These are phyloP conservation scores for Russula vinacea DNA, from an alignment of 768 basidiomycete genomes.

Conservation along the genomic window DNA sequence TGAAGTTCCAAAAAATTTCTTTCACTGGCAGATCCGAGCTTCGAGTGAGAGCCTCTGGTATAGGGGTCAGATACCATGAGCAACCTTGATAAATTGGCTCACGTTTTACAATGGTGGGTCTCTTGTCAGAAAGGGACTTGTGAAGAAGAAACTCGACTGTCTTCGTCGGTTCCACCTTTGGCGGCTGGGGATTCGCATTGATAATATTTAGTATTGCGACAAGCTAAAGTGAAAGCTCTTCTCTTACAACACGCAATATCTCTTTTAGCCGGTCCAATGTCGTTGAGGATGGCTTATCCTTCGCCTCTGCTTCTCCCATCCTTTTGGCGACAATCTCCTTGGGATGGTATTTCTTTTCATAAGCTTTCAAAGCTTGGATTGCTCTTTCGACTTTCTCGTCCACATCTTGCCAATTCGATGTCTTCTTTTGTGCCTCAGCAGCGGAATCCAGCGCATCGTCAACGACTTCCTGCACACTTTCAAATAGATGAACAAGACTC, in stretches of 20 bases:
- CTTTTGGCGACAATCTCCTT: neutral
- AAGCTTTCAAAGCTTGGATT: neutral
- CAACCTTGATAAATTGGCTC: neutral
- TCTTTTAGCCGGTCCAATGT: neutral
- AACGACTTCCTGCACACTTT: neutral
- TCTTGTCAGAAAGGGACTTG: neutral
- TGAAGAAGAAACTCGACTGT: neutral
- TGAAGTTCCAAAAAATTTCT: slow-evolving; percentile 25
- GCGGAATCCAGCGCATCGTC: slow-evolving; percentile 8
- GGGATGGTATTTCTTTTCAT: neutral
- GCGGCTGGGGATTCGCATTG: neutral
- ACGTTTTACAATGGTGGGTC: slow-evolving; percentile 4
- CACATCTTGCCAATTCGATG: neutral
- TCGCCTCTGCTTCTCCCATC: neutral
- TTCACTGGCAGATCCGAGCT: neutral
- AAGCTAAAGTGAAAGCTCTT: no score
- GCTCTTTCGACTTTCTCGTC: slow-evolving; percentile 1
- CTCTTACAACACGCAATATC: neutral
- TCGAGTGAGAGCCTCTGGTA: slow-evolving; percentile 9
- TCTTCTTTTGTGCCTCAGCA: neutral
- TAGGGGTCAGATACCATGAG: neutral
- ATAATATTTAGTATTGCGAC: neutral
- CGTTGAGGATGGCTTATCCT: neutral
- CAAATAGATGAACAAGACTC: neutral
- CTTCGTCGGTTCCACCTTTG: neutral